A percentile compares a stretch with the other conserved stretches of the same genome.
Evolutionary conservation across 2,329 filamentous ascomycete species (phyloP).

Genomic region (Lithohypha guttulata): DNA sequence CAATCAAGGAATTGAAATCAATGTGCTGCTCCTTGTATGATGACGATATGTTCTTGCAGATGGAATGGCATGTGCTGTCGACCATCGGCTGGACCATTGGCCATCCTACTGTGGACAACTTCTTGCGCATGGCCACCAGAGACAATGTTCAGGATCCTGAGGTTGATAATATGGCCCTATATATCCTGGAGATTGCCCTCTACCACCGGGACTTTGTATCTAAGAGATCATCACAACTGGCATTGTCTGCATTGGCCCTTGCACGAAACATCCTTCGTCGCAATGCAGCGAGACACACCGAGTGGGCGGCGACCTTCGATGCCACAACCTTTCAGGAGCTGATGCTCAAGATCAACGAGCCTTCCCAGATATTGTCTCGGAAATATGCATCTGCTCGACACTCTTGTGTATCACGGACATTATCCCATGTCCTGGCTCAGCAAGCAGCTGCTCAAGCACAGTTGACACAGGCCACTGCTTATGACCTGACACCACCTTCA

Average conservation of each 20-base stretch:
- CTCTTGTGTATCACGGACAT: slow-evolving; percentile 51
- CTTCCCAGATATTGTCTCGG: slow-evolving; percentile 55
- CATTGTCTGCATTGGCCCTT: slow-evolving; percentile 73
- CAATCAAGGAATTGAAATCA: slow-evolving; percentile 91
- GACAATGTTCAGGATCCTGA: slow-evolving; percentile 68
- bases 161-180: slow-evolving; percentile 87
- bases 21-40: slow-evolving; percentile 99
- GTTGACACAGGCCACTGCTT: slow-evolving; percentile 19
- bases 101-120: slow-evolving; percentile 90
- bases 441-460: slow-evolving; percentile 43
- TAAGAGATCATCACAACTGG: slow-evolving; percentile 80
- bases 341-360: slow-evolving; percentile 55
- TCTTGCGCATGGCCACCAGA: slow-evolving; percentile 74
- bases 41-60: slow-evolving; percentile 98
- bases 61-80: slow-evolving; percentile 99
- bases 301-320: slow-evolving; percentile 55
- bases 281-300: slow-evolving; percentile 61
- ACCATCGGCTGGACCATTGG: slow-evolving; percentile 94
- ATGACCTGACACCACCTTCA: slow-evolving; percentile 28
- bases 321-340: slow-evolving; percentile 46
- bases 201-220: slow-evolving; percentile 98
- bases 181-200: slow-evolving; percentile 87
- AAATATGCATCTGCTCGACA: slow-evolving; percentile 59
- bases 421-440: slow-evolving; percentile 57
- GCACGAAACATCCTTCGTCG: slow-evolving; percentile 76